Evolutionary conservation across 371 early-diverging fungal genomes (phyloP).

Genomic region (Smittium culicis): DNA sequence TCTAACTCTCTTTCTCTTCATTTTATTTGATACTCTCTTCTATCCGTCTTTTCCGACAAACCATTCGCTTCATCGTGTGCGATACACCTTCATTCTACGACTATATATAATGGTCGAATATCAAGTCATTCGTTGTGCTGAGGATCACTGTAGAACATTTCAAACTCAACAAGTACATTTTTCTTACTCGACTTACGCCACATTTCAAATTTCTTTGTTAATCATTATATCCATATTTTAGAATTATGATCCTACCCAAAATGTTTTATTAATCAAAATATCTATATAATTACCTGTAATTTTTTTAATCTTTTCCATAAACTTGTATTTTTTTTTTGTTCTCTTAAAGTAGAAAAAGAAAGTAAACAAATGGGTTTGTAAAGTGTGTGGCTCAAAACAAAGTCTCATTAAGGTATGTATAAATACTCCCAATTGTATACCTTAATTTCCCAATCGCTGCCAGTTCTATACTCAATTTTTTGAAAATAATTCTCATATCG

Average conservation of each 20-base stretch:
- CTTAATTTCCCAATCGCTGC: no score
- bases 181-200: not conserved
- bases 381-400: slow-evolving; percentile 8
- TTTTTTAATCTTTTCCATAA: not conserved
- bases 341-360: slow-evolving; percentile 9
- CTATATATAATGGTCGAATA: slow-evolving; percentile 6
- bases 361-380: slow-evolving; percentile 5
- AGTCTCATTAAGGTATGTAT: slow-evolving; percentile 8
- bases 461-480: no score
- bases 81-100: no score
- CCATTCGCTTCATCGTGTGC: no score
- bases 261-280: no score
- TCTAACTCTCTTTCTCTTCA: no score
- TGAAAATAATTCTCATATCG: not conserved
- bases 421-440: not conserved
- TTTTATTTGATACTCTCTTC: no score
- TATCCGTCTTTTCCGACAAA: no score
- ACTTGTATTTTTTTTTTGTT: not conserved
- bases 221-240: not conserved
- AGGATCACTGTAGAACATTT: slow-evolving; percentile 5
- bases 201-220: not conserved
- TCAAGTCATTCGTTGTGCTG: slow-evolving; percentile 8
- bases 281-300: no score
- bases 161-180: slow-evolving; percentile 10
- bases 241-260: not conserved